Evolutionary conservation across 2,329 filamentous ascomycete genomes (phyloP).

Genomic region (Talaromyces sp.): DNA sequence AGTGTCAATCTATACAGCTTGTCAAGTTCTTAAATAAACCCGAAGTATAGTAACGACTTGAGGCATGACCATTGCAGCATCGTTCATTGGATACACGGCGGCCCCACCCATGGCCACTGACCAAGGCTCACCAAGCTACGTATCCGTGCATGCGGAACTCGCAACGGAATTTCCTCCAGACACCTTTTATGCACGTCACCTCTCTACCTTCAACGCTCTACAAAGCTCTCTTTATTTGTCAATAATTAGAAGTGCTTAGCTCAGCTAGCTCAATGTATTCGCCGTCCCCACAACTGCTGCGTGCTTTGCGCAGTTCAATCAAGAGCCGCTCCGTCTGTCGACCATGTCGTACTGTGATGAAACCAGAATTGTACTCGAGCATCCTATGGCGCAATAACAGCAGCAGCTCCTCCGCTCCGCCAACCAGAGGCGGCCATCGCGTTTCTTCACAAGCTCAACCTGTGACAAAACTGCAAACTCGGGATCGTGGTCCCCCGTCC

Average conservation of each 20-base stretch:
- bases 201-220: not conserved
- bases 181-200: not conserved
- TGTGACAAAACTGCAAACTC: constrained; percentile 33
- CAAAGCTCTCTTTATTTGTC: not conserved
- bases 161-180: not conserved
- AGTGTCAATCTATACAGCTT: constrained; percentile 5
- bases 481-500: constrained; percentile 56
- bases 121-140: not conserved
- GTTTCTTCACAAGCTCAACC: constrained; percentile 28
- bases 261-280: constrained; percentile 25
- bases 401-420: constrained; percentile 18
- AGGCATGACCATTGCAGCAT: not conserved
- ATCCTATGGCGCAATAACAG: constrained; percentile 19
- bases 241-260: not conserved
- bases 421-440: constrained; percentile 20
- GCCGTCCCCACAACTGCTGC: constrained; percentile 37
- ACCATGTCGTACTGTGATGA: not conserved
- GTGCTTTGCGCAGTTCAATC: constrained; percentile 34
- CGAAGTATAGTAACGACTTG: too few species aligned
- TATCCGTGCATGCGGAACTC: not conserved
- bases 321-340: not conserved
- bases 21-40: not conserved
- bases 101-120: not conserved
- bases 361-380: constrained; percentile 11
- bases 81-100: not conserved